Evolutionary conservation across 2,329 filamentous ascomycete genomes (phyloP), one percentile per base, ranked within the genome.

Genomic region (Mycosphaerella arachidis): DNA sequence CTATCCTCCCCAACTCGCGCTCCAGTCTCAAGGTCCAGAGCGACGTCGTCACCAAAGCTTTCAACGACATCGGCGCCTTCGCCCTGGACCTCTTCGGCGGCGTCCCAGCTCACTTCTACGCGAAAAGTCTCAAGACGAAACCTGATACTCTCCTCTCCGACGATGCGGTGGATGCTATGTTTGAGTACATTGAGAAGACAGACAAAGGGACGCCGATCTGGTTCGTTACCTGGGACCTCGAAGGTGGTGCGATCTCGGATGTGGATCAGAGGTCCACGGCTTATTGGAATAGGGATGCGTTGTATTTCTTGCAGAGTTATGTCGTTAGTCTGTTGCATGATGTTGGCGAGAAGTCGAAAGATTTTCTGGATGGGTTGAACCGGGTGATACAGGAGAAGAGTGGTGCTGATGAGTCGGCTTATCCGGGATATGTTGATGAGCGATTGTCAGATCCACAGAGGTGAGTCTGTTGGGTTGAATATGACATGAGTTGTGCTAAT

Each of bases 401-500:
- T 12, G 61, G 60, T 13, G 58, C 59, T 6, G 64, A 63, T 53
- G 58, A 62, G 45, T 60, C 59, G 35, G 66, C 61, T 20, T 66
- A 63, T 56, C 61, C 63, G 6, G 63, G 63, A 24, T 67, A 66
- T 58, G 58, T 68, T 9, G 68, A 70, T 50, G 63, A 69, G 56
- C 68, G 69, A 29, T 65, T 74, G 54, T 66, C 67, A 2, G 67
- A 71, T 20, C 63, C 65, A 45, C 64, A 67, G 13, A 69, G 71
- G 54, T 18, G n/a, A n/a, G 40, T 43, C 31, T 4, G 12, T 43
- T 16, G 8, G 16, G 1, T 43, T 13, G 13, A 6, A n/a, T 18
- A 1, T 43, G 40, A 43, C 8, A n/a, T 18, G 40, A 8, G 8
- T 13, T 43, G 16, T 43, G 40, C 40, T 43, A 18, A 43, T 16